Conservation (phyloP, 2,329 filamentous ascomycete species). For the Xylariaceae sp. region DNA sequence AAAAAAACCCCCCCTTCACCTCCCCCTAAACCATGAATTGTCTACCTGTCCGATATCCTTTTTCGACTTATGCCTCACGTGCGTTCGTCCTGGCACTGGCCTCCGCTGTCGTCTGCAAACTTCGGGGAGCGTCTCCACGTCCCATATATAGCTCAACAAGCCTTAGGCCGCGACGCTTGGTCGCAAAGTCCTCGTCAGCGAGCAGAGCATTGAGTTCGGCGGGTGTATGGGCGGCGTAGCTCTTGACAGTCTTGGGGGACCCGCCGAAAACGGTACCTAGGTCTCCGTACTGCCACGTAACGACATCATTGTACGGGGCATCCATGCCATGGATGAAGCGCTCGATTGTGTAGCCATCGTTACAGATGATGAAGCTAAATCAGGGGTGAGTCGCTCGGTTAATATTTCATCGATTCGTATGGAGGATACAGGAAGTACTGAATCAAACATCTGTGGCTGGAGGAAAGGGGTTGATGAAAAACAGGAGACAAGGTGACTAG, state of each 20-base stretch:
- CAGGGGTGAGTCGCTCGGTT: background rate
- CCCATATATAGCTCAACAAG: slow-evolving; percentile 86
- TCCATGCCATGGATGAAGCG: slow-evolving; percentile 86
- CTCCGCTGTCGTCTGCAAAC: slow-evolving; percentile 73
- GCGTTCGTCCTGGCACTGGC: slow-evolving; percentile 74
- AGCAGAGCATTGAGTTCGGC: slow-evolving; percentile 72
- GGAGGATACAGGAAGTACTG: too few species aligned
- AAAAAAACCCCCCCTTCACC: too few species aligned
- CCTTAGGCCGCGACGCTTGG: slow-evolving; percentile 58
- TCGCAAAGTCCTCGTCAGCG: slow-evolving; percentile 67
- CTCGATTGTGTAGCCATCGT: slow-evolving; percentile 90
- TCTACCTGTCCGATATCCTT: background rate
- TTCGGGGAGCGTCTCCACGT: slow-evolving; percentile 76
- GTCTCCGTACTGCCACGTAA: slow-evolving; percentile 74
- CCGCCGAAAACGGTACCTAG: slow-evolving; percentile 73
- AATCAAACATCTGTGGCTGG: too few species aligned
- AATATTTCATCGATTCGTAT: background rate
- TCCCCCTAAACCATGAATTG: too few species aligned
- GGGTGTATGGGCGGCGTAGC: slow-evolving; percentile 73
- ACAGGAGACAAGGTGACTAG: background rate
- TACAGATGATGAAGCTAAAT: slow-evolving; percentile 79
- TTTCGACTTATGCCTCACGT: slow-evolving; percentile 26
- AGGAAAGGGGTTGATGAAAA: background rate
- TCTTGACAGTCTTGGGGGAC: slow-evolving; percentile 54
- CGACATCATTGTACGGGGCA: slow-evolving; percentile 81